phyloP scores from a whole-genome alignment of 2,329 filamentous ascomycete genomes.

The Colletotrichum cereale region DNA sequence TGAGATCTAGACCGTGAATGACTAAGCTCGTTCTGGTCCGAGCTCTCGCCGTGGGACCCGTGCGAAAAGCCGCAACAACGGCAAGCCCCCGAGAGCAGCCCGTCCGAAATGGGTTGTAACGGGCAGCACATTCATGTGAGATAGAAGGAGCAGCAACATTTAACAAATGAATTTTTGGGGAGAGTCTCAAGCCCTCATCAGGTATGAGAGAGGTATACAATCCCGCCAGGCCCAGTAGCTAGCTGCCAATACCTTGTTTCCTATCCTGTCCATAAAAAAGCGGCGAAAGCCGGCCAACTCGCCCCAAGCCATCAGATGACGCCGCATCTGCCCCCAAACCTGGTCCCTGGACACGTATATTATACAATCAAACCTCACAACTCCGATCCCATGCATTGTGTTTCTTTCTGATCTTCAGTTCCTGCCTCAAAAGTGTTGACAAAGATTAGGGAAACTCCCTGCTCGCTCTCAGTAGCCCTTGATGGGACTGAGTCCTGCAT shows the following conservation, averaged over 20 bases:
- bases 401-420: not conserved
- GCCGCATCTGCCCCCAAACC: slow-evolving; percentile 27
- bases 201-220: not conserved
- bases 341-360: slow-evolving; percentile 11
- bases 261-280: not conserved
- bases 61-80: not conserved
- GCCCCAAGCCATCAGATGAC: slow-evolving; percentile 27
- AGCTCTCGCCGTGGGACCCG: not conserved
- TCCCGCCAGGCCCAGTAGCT: not conserved
- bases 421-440: not conserved
- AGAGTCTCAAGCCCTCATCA: not conserved
- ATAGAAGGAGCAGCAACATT: not conserved
- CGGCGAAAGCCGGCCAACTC: slow-evolving; percentile 6
- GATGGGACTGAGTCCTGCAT: slow-evolving; percentile 51
- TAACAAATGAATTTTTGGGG: slow-evolving; percentile 11
- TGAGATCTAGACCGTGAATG: not conserved
- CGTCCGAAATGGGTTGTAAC: not conserved
- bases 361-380: slow-evolving; percentile 30
- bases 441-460: not conserved
- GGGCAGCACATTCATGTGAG: not conserved
- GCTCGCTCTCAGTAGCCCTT: slow-evolving; percentile 49
- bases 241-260: not conserved
- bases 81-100: not conserved
- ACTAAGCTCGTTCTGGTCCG: not conserved
- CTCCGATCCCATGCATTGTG: slow-evolving; percentile 37